Evolutionary conservation across 306 rosid species (phyloP).

Genomic region (Hippophae rhamnoides): DNA sequence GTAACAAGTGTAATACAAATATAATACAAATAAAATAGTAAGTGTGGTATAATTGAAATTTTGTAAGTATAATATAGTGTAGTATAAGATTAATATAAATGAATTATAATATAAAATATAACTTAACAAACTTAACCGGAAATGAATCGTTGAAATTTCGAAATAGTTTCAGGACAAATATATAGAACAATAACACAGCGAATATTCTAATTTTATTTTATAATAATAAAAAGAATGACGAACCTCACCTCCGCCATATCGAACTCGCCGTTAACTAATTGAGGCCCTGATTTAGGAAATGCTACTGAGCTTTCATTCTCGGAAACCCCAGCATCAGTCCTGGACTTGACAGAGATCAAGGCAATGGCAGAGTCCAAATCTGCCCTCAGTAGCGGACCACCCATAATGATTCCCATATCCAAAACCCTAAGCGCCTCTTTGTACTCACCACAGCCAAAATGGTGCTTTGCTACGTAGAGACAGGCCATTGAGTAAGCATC

Average conservation of each 20-base stretch:
- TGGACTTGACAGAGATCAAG: constrained; percentile 37
- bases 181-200: too few species aligned
- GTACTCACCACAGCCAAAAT: constrained; percentile 38
- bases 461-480: constrained; percentile 59
- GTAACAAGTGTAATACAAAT: too few species aligned
- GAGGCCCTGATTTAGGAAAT: constrained; percentile 21
- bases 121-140: too few species aligned
- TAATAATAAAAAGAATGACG: constrained; percentile 2
- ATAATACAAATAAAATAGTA: too few species aligned
- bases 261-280: constrained; percentile 31
- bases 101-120: too few species aligned
- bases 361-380: constrained; percentile 61
- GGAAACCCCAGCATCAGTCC: constrained; percentile 31
- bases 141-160: too few species aligned
- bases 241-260: constrained; percentile 51
- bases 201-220: not conserved
- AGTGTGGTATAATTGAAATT: too few species aligned
- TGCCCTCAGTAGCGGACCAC: constrained; percentile 53
- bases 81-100: too few species aligned
- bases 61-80: too few species aligned
- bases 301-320: constrained; percentile 1
- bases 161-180: too few species aligned
- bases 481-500: constrained; percentile 95
- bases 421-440: constrained; percentile 66
- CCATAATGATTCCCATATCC: constrained; percentile 92